Base-by-base conservation (phyloP, 108 stramenopile species). In the Epipyxis sp. region DNA sequence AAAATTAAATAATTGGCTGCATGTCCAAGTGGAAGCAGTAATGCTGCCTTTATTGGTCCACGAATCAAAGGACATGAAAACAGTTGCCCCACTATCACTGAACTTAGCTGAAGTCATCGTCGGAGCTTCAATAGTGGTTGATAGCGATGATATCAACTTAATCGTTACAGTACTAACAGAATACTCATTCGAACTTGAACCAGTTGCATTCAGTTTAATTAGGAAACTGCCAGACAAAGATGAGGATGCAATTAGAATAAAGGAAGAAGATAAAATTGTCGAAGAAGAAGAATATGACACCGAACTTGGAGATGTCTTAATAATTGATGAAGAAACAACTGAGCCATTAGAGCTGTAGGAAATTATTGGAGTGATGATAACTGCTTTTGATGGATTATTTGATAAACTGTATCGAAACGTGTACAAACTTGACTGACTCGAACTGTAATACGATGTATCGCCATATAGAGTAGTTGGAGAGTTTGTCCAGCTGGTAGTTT, bases 101-200 rank as follows among this genome's bases (percentile, higher is more conserved):
- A 20, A 50, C 46, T 13, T 50, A 13, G 46, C 46, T 32, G 25
- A 6, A 6, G 13, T 35, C 35, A 65, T 16, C 13, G 10, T 25
- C 3, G 61, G 61, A n/a, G n/a, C 35, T 16, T 3, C 6, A 37
- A 6, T 65, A 32, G 61, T 65, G 61, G 34, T 10, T 65, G 34
- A 50, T n/a, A n/a, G n/a, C n/a, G n/a, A n/a, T n/a, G n/a, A n/a
- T n/a, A n/a, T n/a, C n/a, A n/a, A n/a, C n/a, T n/a, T n/a, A n/a
- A n/a, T n/a, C n/a, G n/a, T n/a, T n/a, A n/a, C n/a, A n/a, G n/a
- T n/a, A n/a, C n/a, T n/a, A n/a, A 37, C 25, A 29, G 13, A 32
- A 37, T 35, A 65, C 61, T 65, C 61, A 29, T 6, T 37, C 25
- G 61, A 16, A 65, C 61, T 65, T 16, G 61, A 37, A 65, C 61